Evolutionary conservation across 106 monocot genomes (phyloP).

Genomic region (Gastrodia elata): DNA sequence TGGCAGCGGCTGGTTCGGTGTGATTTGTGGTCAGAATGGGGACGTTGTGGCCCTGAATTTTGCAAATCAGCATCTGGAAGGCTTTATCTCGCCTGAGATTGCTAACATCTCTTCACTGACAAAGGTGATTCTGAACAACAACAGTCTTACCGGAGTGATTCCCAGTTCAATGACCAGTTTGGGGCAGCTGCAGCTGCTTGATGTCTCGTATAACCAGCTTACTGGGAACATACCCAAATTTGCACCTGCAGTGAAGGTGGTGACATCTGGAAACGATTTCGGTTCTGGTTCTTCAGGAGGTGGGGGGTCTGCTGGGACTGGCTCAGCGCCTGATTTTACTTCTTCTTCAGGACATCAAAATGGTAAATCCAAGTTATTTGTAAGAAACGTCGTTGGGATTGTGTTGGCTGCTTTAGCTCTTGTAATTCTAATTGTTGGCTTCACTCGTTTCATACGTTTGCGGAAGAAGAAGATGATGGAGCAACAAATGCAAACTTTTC

Average conservation of each 20-base stretch:
- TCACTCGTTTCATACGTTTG: conserved; percentile 16
- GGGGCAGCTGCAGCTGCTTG: conserved; percentile 3
- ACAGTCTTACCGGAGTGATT: conserved; percentile 5
- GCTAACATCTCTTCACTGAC: conserved; percentile 7
- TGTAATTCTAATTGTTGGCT: conserved; percentile 13
- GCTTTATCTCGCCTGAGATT: conserved; percentile 5
- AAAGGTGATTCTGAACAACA: conserved; percentile 13
- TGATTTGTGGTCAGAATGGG: conserved; percentile 6
- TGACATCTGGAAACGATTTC: conserved; percentile 29
- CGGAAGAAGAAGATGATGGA: conserved; percentile 29
- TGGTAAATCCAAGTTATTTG: conserved; percentile 15
- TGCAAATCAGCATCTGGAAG: conserved; percentile 6
- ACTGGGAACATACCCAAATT: conserved; percentile 5
- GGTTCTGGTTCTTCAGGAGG: conserved; percentile 4
- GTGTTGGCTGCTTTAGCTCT: conserved; percentile 25
- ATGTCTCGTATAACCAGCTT: conserved; percentile 11
- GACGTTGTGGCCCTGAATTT: conserved; percentile 5
- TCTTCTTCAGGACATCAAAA: conserved; percentile 6
- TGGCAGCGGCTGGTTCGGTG: neutral
- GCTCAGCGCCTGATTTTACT: conserved; percentile 3
- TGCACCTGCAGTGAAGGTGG: conserved; percentile 24
- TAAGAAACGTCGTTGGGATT: conserved; percentile 17
- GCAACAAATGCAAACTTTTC: conserved; percentile 22
- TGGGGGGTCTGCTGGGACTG: neutral
- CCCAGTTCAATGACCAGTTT: conserved; percentile 5